Conservation (phyloP, 2,329 filamentous ascomycete genomes). For the Karstenula rhodostoma region DNA sequence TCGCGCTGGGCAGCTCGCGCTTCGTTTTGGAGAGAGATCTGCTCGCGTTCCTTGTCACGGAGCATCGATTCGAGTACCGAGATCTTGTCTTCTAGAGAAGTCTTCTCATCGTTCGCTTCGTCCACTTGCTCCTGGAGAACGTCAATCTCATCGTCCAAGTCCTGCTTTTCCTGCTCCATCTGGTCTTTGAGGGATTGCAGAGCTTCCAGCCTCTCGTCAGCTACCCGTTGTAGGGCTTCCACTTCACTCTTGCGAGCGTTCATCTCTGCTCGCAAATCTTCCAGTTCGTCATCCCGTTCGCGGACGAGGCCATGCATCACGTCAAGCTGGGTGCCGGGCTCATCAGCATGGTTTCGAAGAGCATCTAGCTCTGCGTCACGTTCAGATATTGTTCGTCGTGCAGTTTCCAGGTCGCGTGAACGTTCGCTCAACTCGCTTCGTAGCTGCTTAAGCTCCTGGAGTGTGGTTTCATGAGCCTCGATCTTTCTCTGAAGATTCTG, state of each 20-base stretch:
- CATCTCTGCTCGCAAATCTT: constrained; percentile 59
- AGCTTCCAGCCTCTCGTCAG: constrained; percentile 50
- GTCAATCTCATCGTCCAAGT: constrained; percentile 65
- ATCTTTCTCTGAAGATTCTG: constrained; percentile 40
- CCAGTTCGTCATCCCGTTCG: constrained; percentile 59
- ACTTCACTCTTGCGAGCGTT: constrained; percentile 42
- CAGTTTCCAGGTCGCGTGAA: constrained; percentile 46
- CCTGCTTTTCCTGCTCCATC: constrained; percentile 54
- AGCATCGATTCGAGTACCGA: constrained; percentile 47
- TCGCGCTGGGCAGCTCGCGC: constrained; percentile 68
- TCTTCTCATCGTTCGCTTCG: constrained; percentile 58
- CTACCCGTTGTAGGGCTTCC: constrained; percentile 43
- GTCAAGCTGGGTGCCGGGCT: constrained; percentile 50
- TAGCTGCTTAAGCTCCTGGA: constrained; percentile 40
- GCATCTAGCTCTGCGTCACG: constrained; percentile 49
- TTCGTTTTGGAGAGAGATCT: constrained; percentile 28
- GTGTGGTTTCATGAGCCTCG: constrained; percentile 36
- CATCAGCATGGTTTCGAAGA: constrained; percentile 44
- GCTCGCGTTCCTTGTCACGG: constrained; percentile 48
- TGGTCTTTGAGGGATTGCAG: constrained; percentile 62
- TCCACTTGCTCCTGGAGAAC: constrained; percentile 55
- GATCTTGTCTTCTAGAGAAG: constrained; percentile 67
- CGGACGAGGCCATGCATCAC: constrained; percentile 54
- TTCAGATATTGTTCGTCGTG: constrained; percentile 45
- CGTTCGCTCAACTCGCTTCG: constrained; percentile 39